These are phyloP conservation scores for Rehmannia glutinosa DNA, from an alignment of 257 asterid genomes.

Conservation along the genomic window DNA sequence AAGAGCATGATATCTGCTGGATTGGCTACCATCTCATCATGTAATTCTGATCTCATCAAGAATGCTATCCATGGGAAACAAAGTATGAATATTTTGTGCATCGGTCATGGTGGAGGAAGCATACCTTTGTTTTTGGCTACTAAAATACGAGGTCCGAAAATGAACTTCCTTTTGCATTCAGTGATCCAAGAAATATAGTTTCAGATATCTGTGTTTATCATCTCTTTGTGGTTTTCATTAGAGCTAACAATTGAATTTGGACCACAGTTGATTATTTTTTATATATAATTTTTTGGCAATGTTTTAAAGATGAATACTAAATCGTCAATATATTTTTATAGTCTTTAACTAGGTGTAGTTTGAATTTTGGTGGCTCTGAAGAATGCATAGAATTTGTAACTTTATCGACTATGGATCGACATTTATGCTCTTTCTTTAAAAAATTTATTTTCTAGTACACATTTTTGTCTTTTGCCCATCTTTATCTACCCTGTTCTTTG, in stretches of 20 bases:
- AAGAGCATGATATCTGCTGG: conserved; percentile 90
- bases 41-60: conserved; percentile 46
- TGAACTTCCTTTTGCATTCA: not conserved
- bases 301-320: too few relatives aligned
- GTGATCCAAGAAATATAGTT: not conserved
- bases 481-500: too few relatives aligned
- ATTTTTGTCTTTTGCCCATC: too few relatives aligned
- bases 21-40: conserved; percentile 50
- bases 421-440: not conserved
- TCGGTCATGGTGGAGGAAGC: conserved; percentile 98
- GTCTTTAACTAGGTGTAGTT: too few relatives aligned
- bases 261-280: too few relatives aligned
- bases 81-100: conserved; percentile 61
- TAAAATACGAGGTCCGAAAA: conserved; percentile 58
- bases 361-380: not conserved
- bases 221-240: not conserved
- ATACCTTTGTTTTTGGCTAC: conserved; percentile 76
- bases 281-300: too few relatives aligned
- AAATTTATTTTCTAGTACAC: too few relatives aligned
- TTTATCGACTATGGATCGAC: not conserved
- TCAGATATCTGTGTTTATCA: not conserved
- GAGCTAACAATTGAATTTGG: too few relatives aligned
- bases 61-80: conserved; percentile 58
- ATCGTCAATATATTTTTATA: too few relatives aligned
- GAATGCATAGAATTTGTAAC: not conserved